Evolutionary conservation across 306 rosid species (phyloP).

Genomic region (Trifolium repens): DNA sequence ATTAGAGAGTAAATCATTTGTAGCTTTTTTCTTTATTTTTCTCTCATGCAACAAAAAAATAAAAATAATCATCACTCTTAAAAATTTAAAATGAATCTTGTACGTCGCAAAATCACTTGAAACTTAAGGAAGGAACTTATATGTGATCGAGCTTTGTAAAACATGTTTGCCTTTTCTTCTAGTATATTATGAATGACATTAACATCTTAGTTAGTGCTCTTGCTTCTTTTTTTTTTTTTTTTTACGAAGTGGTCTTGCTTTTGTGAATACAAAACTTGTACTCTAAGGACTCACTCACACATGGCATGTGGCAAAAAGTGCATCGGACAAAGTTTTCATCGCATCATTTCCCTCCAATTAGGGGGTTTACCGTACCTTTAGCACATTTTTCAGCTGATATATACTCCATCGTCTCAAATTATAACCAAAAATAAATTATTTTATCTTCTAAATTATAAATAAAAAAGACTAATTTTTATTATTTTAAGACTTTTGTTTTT

Average conservation of each 20-base stretch:
- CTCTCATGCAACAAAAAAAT: too few relatives aligned
- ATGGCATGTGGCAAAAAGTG: slow-evolving; percentile 48
- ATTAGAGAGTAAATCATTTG: too few relatives aligned
- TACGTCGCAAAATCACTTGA: slow-evolving; percentile 48
- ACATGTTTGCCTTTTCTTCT: slow-evolving; percentile 18
- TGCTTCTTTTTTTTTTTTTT: too few relatives aligned
- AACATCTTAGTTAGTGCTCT: not conserved
- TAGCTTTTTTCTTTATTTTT: too few relatives aligned
- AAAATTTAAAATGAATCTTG: slow-evolving; percentile 26
- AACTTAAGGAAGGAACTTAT: slow-evolving; percentile 47
- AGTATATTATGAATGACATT: slow-evolving; percentile 7
- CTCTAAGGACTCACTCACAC: slow-evolving; percentile 30
- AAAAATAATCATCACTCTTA: too few relatives aligned
- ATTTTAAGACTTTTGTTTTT: too few relatives aligned
- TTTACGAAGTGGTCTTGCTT: too few relatives aligned
- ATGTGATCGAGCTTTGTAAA: slow-evolving; percentile 4
- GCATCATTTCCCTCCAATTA: slow-evolving; percentile 3
- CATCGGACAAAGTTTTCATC: slow-evolving; percentile 17
- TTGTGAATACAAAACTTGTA: slow-evolving; percentile 42
- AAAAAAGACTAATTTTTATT: too few relatives aligned
- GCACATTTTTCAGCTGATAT: slow-evolving; percentile 28
- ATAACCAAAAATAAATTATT: too few relatives aligned
- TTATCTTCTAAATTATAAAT: too few relatives aligned
- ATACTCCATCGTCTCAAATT: too few relatives aligned
- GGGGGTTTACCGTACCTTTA: slow-evolving; percentile 34